phyloP scores from a whole-genome alignment of 345 rosid species.

The Gynandropsis gynandra region DNA sequence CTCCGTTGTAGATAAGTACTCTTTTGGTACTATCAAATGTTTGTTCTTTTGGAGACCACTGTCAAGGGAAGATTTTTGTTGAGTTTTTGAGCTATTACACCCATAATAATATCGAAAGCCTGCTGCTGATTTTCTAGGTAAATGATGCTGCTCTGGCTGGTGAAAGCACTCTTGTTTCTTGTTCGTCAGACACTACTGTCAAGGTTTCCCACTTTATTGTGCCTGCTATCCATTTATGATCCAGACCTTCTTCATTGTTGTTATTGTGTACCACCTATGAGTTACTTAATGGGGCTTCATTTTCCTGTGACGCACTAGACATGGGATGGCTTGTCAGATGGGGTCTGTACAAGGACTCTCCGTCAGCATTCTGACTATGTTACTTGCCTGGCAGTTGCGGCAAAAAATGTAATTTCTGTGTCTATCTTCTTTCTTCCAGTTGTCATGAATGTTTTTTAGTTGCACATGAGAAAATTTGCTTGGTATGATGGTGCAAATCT shows the following conservation, averaged over 20 bases:
- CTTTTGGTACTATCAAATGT: no score
- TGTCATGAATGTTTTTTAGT: no score
- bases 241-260: background rate
- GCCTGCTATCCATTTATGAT: constrained; percentile 8
- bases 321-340: constrained; percentile 86
- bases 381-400: constrained; percentile 85
- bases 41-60: no score
- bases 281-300: constrained; percentile 9
- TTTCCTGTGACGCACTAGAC: constrained; percentile 38
- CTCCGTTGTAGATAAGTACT: no score
- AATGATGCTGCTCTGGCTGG: constrained; percentile 79
- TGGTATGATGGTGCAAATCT: constrained; percentile 6
- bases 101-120: constrained; percentile 8
- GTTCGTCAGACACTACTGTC: constrained; percentile 91
- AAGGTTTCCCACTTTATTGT: constrained; percentile 47
- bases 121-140: constrained; percentile 48
- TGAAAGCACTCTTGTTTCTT: constrained; percentile 81
- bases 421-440: constrained; percentile 11
- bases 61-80: background rate
- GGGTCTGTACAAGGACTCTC: constrained; percentile 73
- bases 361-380: constrained; percentile 97
- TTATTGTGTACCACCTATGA: constrained; percentile 11
- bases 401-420: constrained; percentile 73
- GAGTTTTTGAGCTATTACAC: background rate
- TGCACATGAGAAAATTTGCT: constrained; percentile 7